These are phyloP conservation scores for Ganoderma resinaceum DNA, from an alignment of 1,284 basidiomycete genomes.

Conservation along the genomic window DNA sequence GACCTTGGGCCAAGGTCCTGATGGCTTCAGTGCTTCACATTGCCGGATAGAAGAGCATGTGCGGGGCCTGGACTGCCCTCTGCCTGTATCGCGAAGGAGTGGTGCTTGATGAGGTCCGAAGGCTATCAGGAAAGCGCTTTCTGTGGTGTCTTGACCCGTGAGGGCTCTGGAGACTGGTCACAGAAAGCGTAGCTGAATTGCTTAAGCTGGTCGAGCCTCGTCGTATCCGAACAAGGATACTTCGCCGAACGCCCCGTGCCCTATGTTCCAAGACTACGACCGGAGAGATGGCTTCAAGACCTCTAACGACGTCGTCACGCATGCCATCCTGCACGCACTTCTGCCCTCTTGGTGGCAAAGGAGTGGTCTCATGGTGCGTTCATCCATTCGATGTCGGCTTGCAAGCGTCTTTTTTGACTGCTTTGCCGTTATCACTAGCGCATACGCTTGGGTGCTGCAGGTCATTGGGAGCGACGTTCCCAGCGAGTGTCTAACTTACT, in stretches of 20 bases:
- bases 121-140: neutral
- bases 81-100: neutral
- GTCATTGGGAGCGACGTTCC: neutral
- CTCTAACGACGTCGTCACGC: neutral
- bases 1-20: neutral
- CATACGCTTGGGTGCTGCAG: neutral
- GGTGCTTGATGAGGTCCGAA: neutral
- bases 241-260: neutral
- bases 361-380: neutral
- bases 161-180: neutral
- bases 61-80: neutral
- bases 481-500: neutral
- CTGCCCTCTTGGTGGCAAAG: neutral
- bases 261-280: neutral
- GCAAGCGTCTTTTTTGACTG: neutral
- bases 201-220: neutral
- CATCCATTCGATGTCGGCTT: neutral
- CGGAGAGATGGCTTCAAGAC: neutral
- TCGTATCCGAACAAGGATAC: neutral
- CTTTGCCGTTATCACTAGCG: neutral
- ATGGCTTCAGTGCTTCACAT: neutral
- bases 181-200: neutral
- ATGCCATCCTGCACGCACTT: neutral
- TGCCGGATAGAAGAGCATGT: neutral
- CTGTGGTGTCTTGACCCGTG: neutral